Evolutionary conservation across 176 grass and related monocot species (phyloP), one percentile per base, ranked within the genome.

Genomic region (Chrysopogon serrulatus): DNA sequence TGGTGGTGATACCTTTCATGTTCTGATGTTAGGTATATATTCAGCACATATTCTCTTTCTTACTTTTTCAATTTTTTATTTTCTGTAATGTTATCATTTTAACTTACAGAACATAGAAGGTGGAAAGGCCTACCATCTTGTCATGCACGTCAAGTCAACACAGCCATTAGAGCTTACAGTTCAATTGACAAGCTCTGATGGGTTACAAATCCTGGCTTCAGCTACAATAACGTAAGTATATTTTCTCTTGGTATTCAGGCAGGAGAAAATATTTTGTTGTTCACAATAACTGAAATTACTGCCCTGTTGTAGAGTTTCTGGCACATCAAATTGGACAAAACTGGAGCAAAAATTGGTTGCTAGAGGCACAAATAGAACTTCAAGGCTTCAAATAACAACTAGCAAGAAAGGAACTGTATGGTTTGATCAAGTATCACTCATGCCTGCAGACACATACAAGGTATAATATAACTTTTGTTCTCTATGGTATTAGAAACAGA

Each of bases 61-160:
- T 37, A 69, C 16, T 84, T 82, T 73, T 84, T 8, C 18, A 42
- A 77, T 39, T 5, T n/a, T 65, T 65, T 49, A 12, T 18, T 43
- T 71, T 57, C 10, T 78, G n/a, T n/a, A 70, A 23, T 79, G 30
- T 51, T 64, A 65, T 33, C 76, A 37, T 90, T 43, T 72, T 4
- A 67, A 82, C 61, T 86, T 15, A n/a, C 95, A 98, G 95, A 98
- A 98, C 79, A 86, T 98, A 83, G 90, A 98, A 87, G 80, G 91
- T 47, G 88, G 86, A 71, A 92, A 94, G 78, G 76, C 78, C 71
- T 98, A 98, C 71, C 91, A 94, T 48, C 83, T 94, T 64, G 87
- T 89, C 61, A 78, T 98, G 82, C 71, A 98, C 71, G 81, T 92
- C 43, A 97, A 80, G 59, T 92, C 94, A 77, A 43, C 41, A 3